Evolutionary conservation across 768 basidiomycete genomes (phyloP).

Genomic region (Pholiota conissans): DNA sequence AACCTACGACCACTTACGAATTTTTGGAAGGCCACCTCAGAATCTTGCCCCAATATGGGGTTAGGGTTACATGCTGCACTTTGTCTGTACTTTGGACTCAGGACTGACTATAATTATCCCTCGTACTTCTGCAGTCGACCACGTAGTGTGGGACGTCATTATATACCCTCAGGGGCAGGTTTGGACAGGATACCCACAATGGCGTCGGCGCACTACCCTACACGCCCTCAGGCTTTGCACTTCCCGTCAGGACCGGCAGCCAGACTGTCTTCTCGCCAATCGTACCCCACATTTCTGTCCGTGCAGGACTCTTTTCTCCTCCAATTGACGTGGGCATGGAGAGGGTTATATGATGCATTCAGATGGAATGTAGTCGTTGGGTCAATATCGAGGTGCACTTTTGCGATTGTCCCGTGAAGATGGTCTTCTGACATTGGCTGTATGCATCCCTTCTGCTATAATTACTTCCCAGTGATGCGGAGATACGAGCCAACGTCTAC

Average conservation of each 20-base stretch:
- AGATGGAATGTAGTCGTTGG: constrained; percentile 67
- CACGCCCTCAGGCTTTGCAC: constrained; percentile 24
- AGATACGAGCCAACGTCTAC: constrained; percentile 71
- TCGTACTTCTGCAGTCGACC: constrained; percentile 7
- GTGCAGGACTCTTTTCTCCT: constrained; percentile 57
- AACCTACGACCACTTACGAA: too few species aligned
- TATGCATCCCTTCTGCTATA: not conserved
- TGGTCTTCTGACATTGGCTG: not conserved
- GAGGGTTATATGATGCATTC: constrained; percentile 69
- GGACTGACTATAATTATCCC: constrained; percentile 5
- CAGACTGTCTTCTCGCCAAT: constrained; percentile 41
- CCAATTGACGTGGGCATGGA: constrained; percentile 58
- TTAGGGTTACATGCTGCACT: constrained; percentile 33
- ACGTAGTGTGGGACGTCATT: constrained; percentile 5
- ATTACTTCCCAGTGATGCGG: constrained; percentile 60
- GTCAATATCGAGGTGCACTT: constrained; percentile 54
- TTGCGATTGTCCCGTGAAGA: not conserved
- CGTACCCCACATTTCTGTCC: constrained; percentile 73
- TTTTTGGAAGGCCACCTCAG: too few species aligned
- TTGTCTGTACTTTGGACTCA: too few species aligned
- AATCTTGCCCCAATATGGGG: too few species aligned
- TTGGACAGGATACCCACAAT: constrained; percentile 7
- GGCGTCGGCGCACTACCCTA: constrained; percentile 18
- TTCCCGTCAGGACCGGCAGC: constrained; percentile 16
- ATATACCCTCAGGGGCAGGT: not conserved